Evolutionary conservation across 2,329 filamentous ascomycete species (phyloP), one percentile per base, ranked within the genome.

Genomic region (Botrytis paeoniae): DNA sequence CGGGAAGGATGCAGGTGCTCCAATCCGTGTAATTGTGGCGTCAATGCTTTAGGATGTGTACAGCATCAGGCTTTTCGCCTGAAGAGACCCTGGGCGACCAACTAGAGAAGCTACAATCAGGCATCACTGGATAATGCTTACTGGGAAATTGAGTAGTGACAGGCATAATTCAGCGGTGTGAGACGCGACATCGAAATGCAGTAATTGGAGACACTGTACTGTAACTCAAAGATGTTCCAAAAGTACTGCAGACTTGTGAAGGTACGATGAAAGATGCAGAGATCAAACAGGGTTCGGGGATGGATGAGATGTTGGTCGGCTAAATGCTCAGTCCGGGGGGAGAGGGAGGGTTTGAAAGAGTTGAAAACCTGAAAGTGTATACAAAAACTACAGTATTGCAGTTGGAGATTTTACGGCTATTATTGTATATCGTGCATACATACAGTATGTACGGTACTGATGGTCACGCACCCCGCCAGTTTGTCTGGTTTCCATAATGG

Each of bases 191-290:
- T 41, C 25, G 37, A 64, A 57, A n/a, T 57, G n/a, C 37, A 32
- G 48, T 68, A 25, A 48, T 41, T 57, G 48, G 37, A 48, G 25
- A 68, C 29, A 25, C 5, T 41, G 18, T 41, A 8, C 25, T 57
- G 65, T 54, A 68, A 68, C 64, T 43, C 25, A 68, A 68, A 54
- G 35, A 39, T 41, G 48, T 68, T 54, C 20, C 51, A 68, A 68
- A 54, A n/a, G 25, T n/a, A 54, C 45, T 54, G 64, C n/a, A 68
- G 45, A 48, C 14, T 35, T 48, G 62, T 39, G 63, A 68, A 68
- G n/a, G 35, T 18, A 32, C 1, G 48, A 32, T 29, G 12, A 37
- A 41, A 41, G 35, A 68, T 57, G 25, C 48, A 68, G 48, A 41
- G 32, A 54, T 20, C 39, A 68, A 68, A 41, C 25, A 29, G 35